phyloP scores from a whole-genome alignment of 495 filamentous ascomycete genomes.

The Penicillium canariense region DNA sequence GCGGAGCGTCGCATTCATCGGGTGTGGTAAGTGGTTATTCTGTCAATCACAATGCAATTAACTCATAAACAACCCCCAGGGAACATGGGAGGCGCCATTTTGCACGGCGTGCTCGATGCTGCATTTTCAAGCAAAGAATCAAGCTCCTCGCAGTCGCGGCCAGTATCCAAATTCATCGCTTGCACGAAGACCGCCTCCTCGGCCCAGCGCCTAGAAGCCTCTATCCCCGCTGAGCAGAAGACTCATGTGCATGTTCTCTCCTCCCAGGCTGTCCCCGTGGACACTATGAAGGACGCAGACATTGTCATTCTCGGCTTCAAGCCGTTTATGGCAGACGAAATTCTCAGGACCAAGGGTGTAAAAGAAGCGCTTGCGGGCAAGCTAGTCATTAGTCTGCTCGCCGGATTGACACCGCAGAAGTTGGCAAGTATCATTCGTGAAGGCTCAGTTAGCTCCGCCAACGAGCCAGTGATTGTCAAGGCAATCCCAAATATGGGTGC shows the following conservation, averaged over 20 bases:
- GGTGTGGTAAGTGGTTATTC: slow-evolving; percentile 18
- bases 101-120: slow-evolving; percentile 31
- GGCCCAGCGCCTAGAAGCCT: slow-evolving; percentile 16
- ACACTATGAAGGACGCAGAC: slow-evolving; percentile 30
- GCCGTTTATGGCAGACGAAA: slow-evolving; percentile 33
- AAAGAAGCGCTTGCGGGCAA: slow-evolving; percentile 59
- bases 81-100: slow-evolving; percentile 42
- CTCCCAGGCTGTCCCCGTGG: slow-evolving; percentile 15
- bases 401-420: slow-evolving; percentile 68
- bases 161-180: slow-evolving; percentile 25
- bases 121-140: slow-evolving; percentile 20
- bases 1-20: slow-evolving; percentile 24
- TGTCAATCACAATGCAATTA: not conserved
- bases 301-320: slow-evolving; percentile 38
- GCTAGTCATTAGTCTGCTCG: slow-evolving; percentile 78
- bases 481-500: slow-evolving; percentile 40
- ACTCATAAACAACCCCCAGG: slow-evolving; percentile 19
- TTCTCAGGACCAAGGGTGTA: slow-evolving; percentile 28
- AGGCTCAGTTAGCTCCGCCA: not conserved
- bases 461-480: slow-evolving; percentile 26
- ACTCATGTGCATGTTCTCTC: slow-evolving; percentile 20
- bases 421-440: slow-evolving; percentile 60
- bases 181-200: slow-evolving; percentile 32
- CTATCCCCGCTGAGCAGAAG: slow-evolving; percentile 10
- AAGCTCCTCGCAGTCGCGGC: not conserved